These are phyloP conservation scores for Quercus phellos DNA, from an alignment of 331 rosid species.

Conservation along the genomic window DNA sequence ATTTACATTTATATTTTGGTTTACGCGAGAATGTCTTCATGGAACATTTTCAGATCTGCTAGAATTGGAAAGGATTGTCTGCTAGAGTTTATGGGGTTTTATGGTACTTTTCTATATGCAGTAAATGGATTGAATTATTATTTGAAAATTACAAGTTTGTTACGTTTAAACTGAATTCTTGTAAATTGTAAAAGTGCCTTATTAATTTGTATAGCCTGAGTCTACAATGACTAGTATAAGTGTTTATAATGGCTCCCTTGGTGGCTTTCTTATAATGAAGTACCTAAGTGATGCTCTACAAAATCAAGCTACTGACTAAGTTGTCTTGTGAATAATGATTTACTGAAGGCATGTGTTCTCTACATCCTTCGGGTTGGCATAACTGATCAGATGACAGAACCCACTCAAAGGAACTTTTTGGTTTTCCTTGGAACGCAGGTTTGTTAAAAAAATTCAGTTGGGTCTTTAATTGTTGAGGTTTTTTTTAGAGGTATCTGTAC, in stretches of 20 bases:
- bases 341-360: constrained; percentile 86
- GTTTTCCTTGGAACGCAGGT: constrained; percentile 85
- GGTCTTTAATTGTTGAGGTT: constrained; percentile 4
- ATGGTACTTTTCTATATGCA: background rate
- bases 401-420: constrained; percentile 80
- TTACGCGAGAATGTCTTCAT: background rate
- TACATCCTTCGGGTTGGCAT: constrained; percentile 86
- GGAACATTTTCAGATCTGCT: background rate
- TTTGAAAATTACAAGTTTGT: background rate
- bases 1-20: background rate
- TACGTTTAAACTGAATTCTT: constrained; percentile 1
- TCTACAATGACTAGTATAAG: background rate
- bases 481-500: constrained; percentile 9
- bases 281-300: constrained; percentile 1
- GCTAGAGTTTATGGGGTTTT: background rate
- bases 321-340: constrained; percentile 18
- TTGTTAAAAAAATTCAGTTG: constrained; percentile 7
- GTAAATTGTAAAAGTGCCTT: background rate
- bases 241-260: constrained; percentile 8
- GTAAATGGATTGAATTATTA: background rate
- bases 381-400: constrained; percentile 95
- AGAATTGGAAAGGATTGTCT: constrained; percentile 10
- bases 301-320: constrained; percentile 24
- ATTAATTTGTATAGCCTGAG: background rate
- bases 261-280: background rate